phyloP scores from a whole-genome alignment of 371 early-diverging fungal species.

The Mortierella sp. region DNA sequence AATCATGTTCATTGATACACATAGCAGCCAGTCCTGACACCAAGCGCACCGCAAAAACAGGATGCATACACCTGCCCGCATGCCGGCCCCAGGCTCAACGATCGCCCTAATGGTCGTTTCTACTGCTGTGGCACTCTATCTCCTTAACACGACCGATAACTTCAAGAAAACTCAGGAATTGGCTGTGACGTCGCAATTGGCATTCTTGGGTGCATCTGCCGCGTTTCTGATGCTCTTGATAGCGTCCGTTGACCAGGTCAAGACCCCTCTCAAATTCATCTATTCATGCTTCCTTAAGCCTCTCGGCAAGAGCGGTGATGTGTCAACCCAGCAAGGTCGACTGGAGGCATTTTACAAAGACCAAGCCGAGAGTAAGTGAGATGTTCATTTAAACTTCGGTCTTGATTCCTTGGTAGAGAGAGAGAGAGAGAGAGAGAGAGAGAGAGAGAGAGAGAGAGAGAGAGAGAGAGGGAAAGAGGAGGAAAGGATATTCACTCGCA shows the following conservation, averaged over 20 bases:
- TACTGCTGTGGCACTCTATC: slow-evolving; percentile 39
- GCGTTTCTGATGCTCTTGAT: slow-evolving; percentile 39
- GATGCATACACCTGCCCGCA: slow-evolving; percentile 17
- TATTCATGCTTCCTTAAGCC: slow-evolving; percentile 85
- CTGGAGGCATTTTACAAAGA: slow-evolving; percentile 82
- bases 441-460: too few relatives aligned
- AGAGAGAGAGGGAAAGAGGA: too few relatives aligned
- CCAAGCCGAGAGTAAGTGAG: slow-evolving; percentile 72
- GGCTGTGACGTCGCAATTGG: slow-evolving; percentile 44
- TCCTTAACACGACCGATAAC: slow-evolving; percentile 45
- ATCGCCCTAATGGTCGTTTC: slow-evolving; percentile 39
- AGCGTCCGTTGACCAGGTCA: slow-evolving; percentile 44
- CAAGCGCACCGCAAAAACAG: background rate
- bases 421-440: too few relatives aligned
- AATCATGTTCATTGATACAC: too few relatives aligned
- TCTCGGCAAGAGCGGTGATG: slow-evolving; percentile 66
- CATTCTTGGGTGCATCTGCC: slow-evolving; percentile 32
- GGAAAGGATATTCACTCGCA: too few relatives aligned
- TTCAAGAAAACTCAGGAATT: slow-evolving; percentile 49
- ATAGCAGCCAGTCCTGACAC: too few relatives aligned
- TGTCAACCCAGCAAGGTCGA: slow-evolving; percentile 60
- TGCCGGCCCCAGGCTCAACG: slow-evolving; percentile 26
- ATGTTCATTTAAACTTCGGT: too few relatives aligned
- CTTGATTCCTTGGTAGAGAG: too few relatives aligned
- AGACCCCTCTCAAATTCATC: slow-evolving; percentile 65